Conservation (phyloP, 495 filamentous ascomycete species). For the Xylaria scruposa region DNA sequence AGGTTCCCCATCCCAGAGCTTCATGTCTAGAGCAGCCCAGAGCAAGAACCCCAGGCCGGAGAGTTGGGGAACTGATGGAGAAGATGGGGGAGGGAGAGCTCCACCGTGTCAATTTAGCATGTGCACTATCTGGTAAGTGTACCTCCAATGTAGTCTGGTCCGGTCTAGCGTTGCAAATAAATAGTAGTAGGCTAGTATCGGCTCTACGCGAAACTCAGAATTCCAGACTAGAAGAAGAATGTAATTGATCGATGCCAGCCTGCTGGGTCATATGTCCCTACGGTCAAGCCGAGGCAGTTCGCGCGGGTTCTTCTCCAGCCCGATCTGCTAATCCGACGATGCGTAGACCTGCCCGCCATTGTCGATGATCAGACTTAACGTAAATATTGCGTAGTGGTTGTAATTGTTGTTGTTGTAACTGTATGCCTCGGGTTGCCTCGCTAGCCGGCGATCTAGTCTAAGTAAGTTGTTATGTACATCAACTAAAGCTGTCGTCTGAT, state of each 20-base stretch:
- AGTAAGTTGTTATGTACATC: neutral
- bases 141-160: neutral
- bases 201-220: neutral
- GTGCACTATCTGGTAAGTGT: neutral
- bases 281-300: conserved; percentile 15
- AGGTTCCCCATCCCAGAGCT: conserved; percentile 30
- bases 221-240: neutral
- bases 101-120: neutral
- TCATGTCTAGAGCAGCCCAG: neutral
- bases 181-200: conserved; percentile 11
- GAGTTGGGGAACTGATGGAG: conserved; percentile 38
- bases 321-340: neutral
- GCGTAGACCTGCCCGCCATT: neutral
- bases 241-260: conserved; percentile 2
- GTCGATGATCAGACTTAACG: neutral
- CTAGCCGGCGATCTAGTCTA: conserved; percentile 3
- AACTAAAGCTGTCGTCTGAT: neutral
- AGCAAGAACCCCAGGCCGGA: conserved; percentile 34
- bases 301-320: neutral
- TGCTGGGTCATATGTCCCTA: conserved; percentile 3
- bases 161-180: neutral
- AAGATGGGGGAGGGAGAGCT: conserved; percentile 19
- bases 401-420: neutral
- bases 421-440: neutral
- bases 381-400: too few species aligned